Percentiles rank a stretch among this genome's conserved stretches.
phyloP scores from a whole-genome alignment of 495 filamentous ascomycete species.

The Tuber calosporum region DNA sequence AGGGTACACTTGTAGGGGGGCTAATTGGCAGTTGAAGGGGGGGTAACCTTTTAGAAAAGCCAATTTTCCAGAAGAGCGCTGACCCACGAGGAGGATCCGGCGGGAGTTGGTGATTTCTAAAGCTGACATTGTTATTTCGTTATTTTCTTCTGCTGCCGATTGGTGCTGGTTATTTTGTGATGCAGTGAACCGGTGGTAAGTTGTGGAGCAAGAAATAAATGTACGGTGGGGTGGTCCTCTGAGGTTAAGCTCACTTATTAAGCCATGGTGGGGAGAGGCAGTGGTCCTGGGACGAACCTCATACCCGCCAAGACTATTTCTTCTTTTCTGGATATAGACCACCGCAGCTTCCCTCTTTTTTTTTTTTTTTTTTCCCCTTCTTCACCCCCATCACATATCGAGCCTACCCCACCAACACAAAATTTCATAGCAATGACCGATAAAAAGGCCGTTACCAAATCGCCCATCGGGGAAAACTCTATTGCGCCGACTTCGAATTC shows the following conservation, averaged over 20 bases:
- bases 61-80: conserved; percentile 43
- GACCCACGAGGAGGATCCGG: conserved; percentile 41
- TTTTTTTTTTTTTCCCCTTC: background rate
- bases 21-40: background rate
- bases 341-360: background rate
- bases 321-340: background rate
- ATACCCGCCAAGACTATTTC: background rate
- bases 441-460: conserved; percentile 12
- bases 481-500: conserved; percentile 41
- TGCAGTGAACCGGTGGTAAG: background rate
- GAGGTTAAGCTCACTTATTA: background rate
- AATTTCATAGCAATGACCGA: conserved; percentile 11
- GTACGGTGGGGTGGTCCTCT: background rate
- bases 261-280: background rate
- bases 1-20: background rate
- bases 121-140: background rate
- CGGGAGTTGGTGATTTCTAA: conserved; percentile 37
- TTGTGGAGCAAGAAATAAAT: background rate
- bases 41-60: conserved; percentile 46
- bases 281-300: background rate
- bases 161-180: background rate
- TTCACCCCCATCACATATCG: background rate
- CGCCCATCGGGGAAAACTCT: conserved; percentile 6
- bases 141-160: background rate
- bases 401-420: conserved; percentile 4